Conservation (phyloP, 768 basidiomycete species). For the Agrocybe pediades region DNA sequence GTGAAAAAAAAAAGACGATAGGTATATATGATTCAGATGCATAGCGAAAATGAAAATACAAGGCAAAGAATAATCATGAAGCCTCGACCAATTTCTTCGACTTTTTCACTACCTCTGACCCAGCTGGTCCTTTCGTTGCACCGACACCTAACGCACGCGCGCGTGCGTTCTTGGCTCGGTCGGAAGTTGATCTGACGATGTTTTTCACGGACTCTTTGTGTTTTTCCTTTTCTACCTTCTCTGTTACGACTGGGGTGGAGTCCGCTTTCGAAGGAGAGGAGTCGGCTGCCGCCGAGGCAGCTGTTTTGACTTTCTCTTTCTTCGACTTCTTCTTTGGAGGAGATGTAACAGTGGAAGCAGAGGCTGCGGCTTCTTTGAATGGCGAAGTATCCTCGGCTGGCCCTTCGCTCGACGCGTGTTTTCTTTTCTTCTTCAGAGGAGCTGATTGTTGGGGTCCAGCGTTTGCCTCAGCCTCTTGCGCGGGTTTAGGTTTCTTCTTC, state of each 20-base stretch:
- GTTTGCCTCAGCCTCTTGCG: neutral
- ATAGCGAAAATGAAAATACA: too few species aligned
- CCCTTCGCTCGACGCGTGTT: neutral
- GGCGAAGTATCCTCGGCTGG: neutral
- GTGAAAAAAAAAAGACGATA: too few species aligned
- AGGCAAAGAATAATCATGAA: too few species aligned
- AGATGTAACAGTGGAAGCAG: neutral
- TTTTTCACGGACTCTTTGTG: conserved; percentile 24
- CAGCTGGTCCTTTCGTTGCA: neutral
- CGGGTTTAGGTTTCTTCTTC: conserved; percentile 5
- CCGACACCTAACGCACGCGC: conserved; percentile 24
- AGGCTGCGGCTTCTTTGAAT: neutral
- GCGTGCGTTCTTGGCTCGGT: conserved; percentile 39
- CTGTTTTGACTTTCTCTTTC: conserved; percentile 3
- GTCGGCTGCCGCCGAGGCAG: neutral
- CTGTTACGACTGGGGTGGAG: neutral
- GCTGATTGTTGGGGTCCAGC: neutral
- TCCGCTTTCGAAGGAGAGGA: neutral
- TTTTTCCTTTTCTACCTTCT: neutral
- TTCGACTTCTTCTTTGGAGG: conserved; percentile 4
- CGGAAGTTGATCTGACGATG: conserved; percentile 38
- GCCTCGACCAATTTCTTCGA: too few species aligned
- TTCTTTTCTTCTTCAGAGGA: neutral
- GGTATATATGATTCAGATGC: too few species aligned
- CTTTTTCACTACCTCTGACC: too few species aligned